Evolutionary conservation across 2,329 filamentous ascomycete genomes (phyloP).

Genomic region (Sclerotinia subarctica): DNA sequence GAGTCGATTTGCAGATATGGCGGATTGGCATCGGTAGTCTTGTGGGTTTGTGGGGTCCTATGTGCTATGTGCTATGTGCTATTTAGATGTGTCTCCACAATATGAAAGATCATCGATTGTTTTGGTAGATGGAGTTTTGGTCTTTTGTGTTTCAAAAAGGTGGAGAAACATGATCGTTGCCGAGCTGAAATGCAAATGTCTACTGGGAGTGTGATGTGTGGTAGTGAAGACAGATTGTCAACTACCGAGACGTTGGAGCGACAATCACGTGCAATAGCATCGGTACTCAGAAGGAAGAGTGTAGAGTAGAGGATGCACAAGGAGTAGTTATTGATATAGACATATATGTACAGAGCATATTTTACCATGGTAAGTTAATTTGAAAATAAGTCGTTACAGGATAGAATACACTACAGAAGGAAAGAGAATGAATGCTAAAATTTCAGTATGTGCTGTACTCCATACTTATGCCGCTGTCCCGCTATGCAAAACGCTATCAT

Average conservation of each 20-base stretch:
- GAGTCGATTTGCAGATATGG: not conserved
- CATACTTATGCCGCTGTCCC: not conserved
- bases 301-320: not conserved
- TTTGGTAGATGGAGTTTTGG: not conserved
- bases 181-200: not conserved
- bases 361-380: not conserved
- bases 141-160: not conserved
- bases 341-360: not conserved
- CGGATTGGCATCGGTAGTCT: not conserved
- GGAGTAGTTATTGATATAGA: slow-evolving; percentile 6
- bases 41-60: slow-evolving; percentile 5
- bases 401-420: not conserved
- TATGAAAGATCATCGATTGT: not conserved
- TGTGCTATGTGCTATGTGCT: not conserved
- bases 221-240: not conserved
- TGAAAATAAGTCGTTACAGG: not conserved
- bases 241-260: too few species aligned
- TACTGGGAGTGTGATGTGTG: not conserved
- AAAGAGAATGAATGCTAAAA: not conserved
- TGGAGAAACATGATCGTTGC: not conserved
- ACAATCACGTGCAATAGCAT: not conserved
- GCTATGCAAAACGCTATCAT: slow-evolving; percentile 11
- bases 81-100: not conserved
- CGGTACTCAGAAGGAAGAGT: not conserved
- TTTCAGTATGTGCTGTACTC: not conserved